Base-by-base conservation (phyloP, 2,329 filamentous ascomycete species). In the Fusarium buxicola region DNA sequence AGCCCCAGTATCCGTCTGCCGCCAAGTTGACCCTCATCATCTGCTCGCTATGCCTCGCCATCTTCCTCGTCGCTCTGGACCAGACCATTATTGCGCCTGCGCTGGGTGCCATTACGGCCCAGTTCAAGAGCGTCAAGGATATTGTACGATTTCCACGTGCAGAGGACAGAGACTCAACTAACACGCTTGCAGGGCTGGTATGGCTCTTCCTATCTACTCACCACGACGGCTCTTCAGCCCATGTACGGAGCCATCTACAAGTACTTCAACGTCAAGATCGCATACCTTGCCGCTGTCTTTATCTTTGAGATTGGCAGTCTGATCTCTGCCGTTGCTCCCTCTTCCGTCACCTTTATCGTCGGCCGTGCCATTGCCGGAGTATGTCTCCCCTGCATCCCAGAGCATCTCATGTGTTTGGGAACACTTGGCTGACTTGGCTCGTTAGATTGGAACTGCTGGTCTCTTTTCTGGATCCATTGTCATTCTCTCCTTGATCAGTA, bases 11-110 rank as follows among this genome's bases (percentile, higher is more conserved):
- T 63, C 80, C 81, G 1, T 65, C 69, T 18, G 77, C 77, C 35
- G 45, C 75, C 18, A 79, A 75, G 64, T 74, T 81, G 6, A 24
- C 72, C 15, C 71, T 82, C 38, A 78, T 83, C 48, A 76, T 83
- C 55, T 41, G 63, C 6, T 79, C 80, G 4, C 76, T 83, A 51
- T 80, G 79, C 56, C 70, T 83, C 12, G 72, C 78, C 53, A 74
- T 83, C 55, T 83, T 84, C 69, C 76, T 83, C 34, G 80, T 84
- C 39, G 81, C 81, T 4, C 75, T 83, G 10, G 81, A 84, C 60
- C 80, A 82, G 72, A 83, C 81, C 41, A 83, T 83, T 58, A 81
- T 84, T 58, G 81, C 81, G 7, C 82, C 82, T 12, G 82, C 82
- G 2, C 76, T 84, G 15, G 81, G 81, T 16, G 80, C 82, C 67